Evolutionary conservation across 2,329 filamentous ascomycete species (phyloP).

Genomic region (Aspergillus novofumigatus): DNA sequence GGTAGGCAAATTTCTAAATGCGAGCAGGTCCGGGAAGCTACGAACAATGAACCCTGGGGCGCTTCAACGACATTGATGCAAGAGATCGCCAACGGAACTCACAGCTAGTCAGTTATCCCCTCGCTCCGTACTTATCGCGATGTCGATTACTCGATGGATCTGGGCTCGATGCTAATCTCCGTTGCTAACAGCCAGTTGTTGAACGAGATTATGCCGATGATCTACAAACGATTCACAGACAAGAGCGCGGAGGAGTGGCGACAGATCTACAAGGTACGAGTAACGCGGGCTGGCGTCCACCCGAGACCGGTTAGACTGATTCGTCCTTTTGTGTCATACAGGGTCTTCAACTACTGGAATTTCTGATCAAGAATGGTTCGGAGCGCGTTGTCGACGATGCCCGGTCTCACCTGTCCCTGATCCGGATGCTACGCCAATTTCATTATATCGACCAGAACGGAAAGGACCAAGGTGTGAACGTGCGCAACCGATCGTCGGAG

Average conservation of each 20-base stretch:
- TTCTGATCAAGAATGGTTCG: slow-evolving; percentile 95
- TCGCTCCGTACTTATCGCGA: neutral
- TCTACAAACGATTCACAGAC: slow-evolving; percentile 98
- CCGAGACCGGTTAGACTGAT: neutral
- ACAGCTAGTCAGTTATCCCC: slow-evolving; percentile 76
- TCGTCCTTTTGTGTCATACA: slow-evolving; percentile 21
- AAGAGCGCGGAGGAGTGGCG: slow-evolving; percentile 98
- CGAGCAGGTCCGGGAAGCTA: slow-evolving; percentile 83
- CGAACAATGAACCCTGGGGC: slow-evolving; percentile 98
- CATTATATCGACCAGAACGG: slow-evolving; percentile 95
- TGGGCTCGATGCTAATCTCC: slow-evolving; percentile 10
- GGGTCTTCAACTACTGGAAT: slow-evolving; percentile 88
- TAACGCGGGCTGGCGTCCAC: neutral
- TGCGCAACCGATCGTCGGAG: slow-evolving; percentile 94
- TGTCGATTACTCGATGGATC: neutral
- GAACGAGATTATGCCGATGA: slow-evolving; percentile 99
- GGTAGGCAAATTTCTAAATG: slow-evolving; percentile 16
- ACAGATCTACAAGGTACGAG: slow-evolving; percentile 88
- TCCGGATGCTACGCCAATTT: slow-evolving; percentile 98
- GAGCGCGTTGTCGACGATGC: slow-evolving; percentile 97
- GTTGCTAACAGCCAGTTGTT: slow-evolving; percentile 70
- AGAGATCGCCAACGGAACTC: slow-evolving; percentile 95
- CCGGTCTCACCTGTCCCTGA: slow-evolving; percentile 84
- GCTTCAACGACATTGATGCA: slow-evolving; percentile 82
- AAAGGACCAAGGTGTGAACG: slow-evolving; percentile 97